Conservation (phyloP, 257 asterid genomes). For the Solanum infundibuliforme region DNA sequence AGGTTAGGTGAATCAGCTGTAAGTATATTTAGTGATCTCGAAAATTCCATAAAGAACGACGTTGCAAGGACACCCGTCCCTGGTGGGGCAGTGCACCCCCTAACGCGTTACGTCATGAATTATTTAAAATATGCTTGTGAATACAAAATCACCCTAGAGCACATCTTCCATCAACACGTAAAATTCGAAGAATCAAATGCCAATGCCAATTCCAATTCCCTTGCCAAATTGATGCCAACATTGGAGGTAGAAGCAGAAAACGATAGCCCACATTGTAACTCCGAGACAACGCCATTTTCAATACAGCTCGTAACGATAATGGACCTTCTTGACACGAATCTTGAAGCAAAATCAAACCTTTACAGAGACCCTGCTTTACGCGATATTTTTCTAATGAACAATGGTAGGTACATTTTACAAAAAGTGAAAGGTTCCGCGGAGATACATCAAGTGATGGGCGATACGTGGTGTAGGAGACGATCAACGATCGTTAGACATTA, state of each 20-base stretch:
- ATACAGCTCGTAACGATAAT: constrained; percentile 39
- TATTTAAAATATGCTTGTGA: constrained; percentile 63
- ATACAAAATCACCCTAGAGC: constrained; percentile 48
- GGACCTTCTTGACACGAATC: constrained; percentile 50
- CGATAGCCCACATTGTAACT: constrained; percentile 24
- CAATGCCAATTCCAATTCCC: not conserved
- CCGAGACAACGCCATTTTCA: constrained; percentile 41
- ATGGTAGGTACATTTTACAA: constrained; percentile 68
- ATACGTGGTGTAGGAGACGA: constrained; percentile 60
- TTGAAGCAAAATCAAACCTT: constrained; percentile 44
- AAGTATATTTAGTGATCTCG: constrained; percentile 54
- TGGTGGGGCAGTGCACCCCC: constrained; percentile 91
- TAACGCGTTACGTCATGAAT: constrained; percentile 84
- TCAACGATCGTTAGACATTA: constrained; percentile 66
- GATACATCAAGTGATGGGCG: constrained; percentile 63
- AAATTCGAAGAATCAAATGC: not conserved
- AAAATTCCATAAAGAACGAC: constrained; percentile 56
- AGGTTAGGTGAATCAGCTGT: constrained; percentile 61
- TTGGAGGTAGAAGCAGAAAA: constrained; percentile 16
- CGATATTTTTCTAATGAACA: constrained; percentile 67
- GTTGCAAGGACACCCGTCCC: constrained; percentile 48
- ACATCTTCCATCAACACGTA: constrained; percentile 31
- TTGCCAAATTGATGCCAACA: not conserved
- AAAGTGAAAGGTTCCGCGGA: constrained; percentile 65
- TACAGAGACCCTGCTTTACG: constrained; percentile 55